These are phyloP conservation scores for Coniella lustricola DNA, from an alignment of 2,329 filamentous ascomycete species.

Conservation along the genomic window DNA sequence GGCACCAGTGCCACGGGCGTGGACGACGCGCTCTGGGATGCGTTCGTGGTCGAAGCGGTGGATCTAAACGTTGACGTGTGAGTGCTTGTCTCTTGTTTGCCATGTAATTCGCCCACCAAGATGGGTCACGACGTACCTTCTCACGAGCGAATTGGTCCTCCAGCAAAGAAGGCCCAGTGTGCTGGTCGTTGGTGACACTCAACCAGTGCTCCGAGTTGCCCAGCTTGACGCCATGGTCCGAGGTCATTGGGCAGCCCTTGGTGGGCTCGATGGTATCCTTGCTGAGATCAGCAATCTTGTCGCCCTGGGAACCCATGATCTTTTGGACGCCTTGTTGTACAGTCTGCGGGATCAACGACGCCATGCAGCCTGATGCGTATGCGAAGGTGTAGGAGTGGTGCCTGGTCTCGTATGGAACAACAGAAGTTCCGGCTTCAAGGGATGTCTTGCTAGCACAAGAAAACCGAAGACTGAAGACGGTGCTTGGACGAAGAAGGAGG, in stretches of 20 bases:
- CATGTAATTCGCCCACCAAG: no score
- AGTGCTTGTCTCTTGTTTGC: not conserved
- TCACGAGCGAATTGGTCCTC: constrained; percentile 69
- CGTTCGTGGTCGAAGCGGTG: constrained; percentile 63
- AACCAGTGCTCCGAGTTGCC: constrained; percentile 74
- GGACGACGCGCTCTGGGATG: constrained; percentile 28
- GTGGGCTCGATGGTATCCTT: constrained; percentile 52
- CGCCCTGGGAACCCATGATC: constrained; percentile 33
- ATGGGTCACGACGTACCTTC: no score
- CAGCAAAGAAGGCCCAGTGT: constrained; percentile 59
- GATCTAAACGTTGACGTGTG: constrained; percentile 50
- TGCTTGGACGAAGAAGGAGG: not conserved
- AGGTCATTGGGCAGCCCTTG: constrained; percentile 57
- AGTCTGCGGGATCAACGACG: constrained; percentile 24
- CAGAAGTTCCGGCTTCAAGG: no score
- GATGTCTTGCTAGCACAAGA: no score
- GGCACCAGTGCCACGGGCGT: constrained; percentile 26
- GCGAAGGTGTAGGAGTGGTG: not conserved
- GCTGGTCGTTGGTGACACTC: constrained; percentile 52
- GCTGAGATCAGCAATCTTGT: constrained; percentile 57
- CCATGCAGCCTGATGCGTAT: not conserved
- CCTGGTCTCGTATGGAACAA: not conserved
- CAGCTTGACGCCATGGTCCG: constrained; percentile 70
- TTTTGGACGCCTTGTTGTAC: constrained; percentile 27
- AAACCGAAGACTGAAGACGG: not conserved